phyloP scores from a whole-genome alignment of 371 early-diverging fungal species.

The Rhizomucor pusillus region DNA sequence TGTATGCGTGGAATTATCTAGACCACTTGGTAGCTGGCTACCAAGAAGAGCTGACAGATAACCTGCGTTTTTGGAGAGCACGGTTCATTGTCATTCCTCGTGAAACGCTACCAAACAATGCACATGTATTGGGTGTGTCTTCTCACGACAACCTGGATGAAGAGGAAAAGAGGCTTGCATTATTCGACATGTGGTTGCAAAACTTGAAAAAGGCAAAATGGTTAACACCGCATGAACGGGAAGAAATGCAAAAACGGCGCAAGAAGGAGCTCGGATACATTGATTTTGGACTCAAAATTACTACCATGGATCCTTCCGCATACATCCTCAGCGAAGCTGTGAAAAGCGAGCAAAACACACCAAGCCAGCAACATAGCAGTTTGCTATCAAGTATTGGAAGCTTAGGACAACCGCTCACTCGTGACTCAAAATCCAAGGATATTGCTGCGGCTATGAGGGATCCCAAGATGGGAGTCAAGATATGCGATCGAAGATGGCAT shows the following conservation, averaged over 20 bases:
- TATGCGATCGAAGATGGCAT: conserved; percentile 92
- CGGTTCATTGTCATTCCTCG: conserved; percentile 89
- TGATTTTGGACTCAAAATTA: conserved; percentile 40
- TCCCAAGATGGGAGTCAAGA: conserved; percentile 63
- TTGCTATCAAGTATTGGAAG: conserved; percentile 32
- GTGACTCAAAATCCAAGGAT: conserved; percentile 52
- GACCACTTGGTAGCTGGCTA: conserved; percentile 88
- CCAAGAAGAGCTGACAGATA: conserved; percentile 79
- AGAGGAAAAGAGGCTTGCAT: conserved; percentile 86
- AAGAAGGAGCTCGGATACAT: conserved; percentile 35
- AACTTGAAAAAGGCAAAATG: conserved; percentile 64
- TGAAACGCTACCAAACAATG: conserved; percentile 57
- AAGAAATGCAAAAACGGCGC: conserved; percentile 40
- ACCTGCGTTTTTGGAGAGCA: conserved; percentile 83
- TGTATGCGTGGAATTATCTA: conserved; percentile 93
- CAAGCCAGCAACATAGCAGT: conserved; percentile 9
- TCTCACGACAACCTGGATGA: conserved; percentile 70
- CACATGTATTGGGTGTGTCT: conserved; percentile 15
- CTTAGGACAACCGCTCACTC: conserved; percentile 24
- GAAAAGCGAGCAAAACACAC: neutral
- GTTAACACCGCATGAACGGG: conserved; percentile 45
- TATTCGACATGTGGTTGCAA: conserved; percentile 85
- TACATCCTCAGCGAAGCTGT: conserved; percentile 21
- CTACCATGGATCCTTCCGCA: conserved; percentile 49
- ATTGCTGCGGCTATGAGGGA: conserved; percentile 79